These are phyloP conservation scores for Epicoccum nigrum DNA, from an alignment of 2,329 filamentous ascomycete species.

Conservation along the genomic window DNA sequence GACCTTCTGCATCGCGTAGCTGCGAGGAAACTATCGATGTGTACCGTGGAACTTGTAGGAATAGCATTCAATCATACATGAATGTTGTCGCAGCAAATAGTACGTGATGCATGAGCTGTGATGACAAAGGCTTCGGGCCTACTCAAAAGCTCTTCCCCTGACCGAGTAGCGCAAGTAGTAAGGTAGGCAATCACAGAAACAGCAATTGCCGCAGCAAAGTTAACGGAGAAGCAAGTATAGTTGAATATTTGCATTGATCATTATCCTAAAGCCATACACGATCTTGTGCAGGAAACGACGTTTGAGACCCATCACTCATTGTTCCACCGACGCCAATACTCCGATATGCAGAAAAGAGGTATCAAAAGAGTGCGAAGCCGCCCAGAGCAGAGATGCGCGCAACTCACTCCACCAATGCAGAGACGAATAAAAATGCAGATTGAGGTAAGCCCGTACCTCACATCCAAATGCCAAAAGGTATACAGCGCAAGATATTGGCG, in stretches of 20 bases:
- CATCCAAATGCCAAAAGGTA: slow-evolving; percentile 30
- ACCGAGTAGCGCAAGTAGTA: no score
- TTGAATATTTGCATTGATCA: slow-evolving; percentile 23
- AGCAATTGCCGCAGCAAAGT: no score
- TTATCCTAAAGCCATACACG: slow-evolving; percentile 25
- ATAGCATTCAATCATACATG: no score
- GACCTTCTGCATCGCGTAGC: no score
- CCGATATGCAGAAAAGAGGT: slow-evolving; percentile 26
- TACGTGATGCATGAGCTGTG: no score
- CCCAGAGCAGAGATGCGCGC: slow-evolving; percentile 10
- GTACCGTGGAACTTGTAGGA: no score
- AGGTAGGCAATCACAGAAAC: no score
- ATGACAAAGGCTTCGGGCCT: no score
- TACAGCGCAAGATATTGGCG: slow-evolving; percentile 31
- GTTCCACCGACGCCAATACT: slow-evolving; percentile 22
- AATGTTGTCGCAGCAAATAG: no score
- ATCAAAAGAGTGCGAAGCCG: slow-evolving; percentile 15
- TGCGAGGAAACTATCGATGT: no score
- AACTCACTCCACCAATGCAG: slow-evolving; percentile 41
- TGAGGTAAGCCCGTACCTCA: slow-evolving; percentile 32
- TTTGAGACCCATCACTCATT: slow-evolving; percentile 19
- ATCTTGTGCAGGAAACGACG: slow-evolving; percentile 11
- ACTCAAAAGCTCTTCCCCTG: no score
- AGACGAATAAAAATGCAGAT: slow-evolving; percentile 34
- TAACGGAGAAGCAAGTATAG: background rate